Percentiles rank a stretch among this genome's conserved stretches.
Conservation (phyloP, 208 protist genomes). For the Polymyxa betae region DNA sequence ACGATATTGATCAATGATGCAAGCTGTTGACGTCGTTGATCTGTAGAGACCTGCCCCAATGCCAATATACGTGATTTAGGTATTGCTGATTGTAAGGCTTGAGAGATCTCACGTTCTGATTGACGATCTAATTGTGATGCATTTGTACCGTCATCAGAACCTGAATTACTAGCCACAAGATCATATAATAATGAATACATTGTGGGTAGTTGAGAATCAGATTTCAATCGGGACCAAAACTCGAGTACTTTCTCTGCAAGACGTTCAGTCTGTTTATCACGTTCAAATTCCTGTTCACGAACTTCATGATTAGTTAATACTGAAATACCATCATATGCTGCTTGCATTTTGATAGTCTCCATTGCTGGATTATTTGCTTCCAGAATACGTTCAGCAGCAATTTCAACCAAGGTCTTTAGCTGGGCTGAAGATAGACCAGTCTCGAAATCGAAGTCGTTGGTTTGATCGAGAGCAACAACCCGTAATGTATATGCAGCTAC, state of each 20-base stretch:
- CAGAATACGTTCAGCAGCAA: neutral
- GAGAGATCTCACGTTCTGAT: constrained; percentile 48
- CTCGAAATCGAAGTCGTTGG: constrained; percentile 3
- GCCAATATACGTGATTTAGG: constrained; percentile 43
- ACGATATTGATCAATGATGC: constrained; percentile 50
- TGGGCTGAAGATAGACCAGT: neutral
- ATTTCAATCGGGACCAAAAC: constrained; percentile 2
- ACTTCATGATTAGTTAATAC: constrained; percentile 1
- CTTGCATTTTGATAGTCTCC: constrained; percentile 60
- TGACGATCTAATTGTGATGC: constrained; percentile 57
- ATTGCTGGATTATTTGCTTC: constrained; percentile 53
- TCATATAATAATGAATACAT: constrained; percentile 54
- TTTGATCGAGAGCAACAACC: neutral
- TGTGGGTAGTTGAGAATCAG: neutral
- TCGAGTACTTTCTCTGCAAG: constrained; percentile 56
- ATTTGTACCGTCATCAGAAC: too few species aligned
- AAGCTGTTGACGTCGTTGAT: constrained; percentile 51
- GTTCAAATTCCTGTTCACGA: neutral
- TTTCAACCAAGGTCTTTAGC: neutral
- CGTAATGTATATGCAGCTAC: constrained; percentile 25
- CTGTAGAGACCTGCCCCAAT: neutral
- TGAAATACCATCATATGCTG: constrained; percentile 54
- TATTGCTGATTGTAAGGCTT: constrained; percentile 55
- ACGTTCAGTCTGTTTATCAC: neutral
- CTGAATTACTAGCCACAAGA: constrained; percentile 27